phyloP scores from a whole-genome alignment of 805 yeast genomes.

The Saccharomycopsis fibuligera region DNA sequence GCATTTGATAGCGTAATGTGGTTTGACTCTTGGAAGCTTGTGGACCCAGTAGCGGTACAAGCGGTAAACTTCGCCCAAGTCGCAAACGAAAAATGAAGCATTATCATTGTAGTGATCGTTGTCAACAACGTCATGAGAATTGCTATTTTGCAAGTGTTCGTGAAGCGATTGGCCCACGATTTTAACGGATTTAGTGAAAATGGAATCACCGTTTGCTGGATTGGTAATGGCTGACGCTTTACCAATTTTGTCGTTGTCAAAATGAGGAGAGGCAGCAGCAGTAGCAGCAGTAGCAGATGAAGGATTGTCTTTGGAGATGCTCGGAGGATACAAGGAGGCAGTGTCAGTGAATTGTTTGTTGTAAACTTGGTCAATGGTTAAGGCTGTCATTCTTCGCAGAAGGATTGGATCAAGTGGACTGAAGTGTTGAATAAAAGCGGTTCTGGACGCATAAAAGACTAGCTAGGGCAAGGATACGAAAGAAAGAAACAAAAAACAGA shows the following conservation, averaged over 20 bases:
- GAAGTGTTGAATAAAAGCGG: constrained; percentile 2
- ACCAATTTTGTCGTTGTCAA: neutral
- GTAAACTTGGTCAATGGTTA: constrained; percentile 4
- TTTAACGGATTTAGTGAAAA: neutral
- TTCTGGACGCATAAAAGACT: constrained; percentile 20
- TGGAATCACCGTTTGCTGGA: constrained; percentile 7
- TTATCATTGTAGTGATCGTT: constrained; percentile 71
- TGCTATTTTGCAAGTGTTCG: neutral
- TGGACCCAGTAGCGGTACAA: constrained; percentile 58
- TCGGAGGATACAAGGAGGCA: no score
- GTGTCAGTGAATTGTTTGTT: neutral
- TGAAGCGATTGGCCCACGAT: constrained; percentile 9
- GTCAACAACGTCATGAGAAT: constrained; percentile 35
- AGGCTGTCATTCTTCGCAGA: constrained; percentile 20
- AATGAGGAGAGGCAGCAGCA: neutral
- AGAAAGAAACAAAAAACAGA: neutral
- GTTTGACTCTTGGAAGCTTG: constrained; percentile 66
- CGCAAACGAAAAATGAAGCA: constrained; percentile 84
- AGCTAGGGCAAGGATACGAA: neutral
- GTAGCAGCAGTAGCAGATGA: neutral
- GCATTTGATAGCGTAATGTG: constrained; percentile 95
- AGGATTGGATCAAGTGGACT: constrained; percentile 7
- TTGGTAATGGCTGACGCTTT: neutral
- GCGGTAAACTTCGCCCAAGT: constrained; percentile 63
- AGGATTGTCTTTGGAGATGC: no score